Evolutionary conservation across 768 basidiomycete genomes (phyloP).

Genomic region (Podaxis sp.): DNA sequence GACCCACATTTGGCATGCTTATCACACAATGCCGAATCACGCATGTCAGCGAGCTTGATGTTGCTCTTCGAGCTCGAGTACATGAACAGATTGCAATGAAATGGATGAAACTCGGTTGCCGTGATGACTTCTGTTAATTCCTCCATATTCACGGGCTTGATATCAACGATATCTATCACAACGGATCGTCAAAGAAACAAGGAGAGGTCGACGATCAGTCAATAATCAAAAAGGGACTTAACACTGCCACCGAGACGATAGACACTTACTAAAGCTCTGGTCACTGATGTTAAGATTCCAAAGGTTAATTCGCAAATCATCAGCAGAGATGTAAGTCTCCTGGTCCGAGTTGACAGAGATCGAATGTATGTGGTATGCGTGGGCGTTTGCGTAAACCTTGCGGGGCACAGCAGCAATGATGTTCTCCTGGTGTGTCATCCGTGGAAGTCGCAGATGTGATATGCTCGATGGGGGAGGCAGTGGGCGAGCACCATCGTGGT

Average conservation of each 20-base stretch:
- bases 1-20: constrained; percentile 90
- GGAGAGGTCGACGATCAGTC: constrained; percentile 6
- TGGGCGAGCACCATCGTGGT: constrained; percentile 75
- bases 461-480: constrained; percentile 59
- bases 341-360: constrained; percentile 99
- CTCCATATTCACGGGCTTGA: constrained; percentile 99
- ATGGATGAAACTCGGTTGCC: constrained; percentile 98
- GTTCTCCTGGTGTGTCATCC: constrained; percentile 92
- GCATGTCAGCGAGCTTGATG: constrained; percentile 99
- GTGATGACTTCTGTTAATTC: constrained; percentile 99
- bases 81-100: constrained; percentile 98
- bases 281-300: constrained; percentile 99
- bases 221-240: constrained; percentile 16
- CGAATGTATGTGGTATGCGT: constrained; percentile 99
- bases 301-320: constrained; percentile 94
- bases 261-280: constrained; percentile 92
- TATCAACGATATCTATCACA: constrained; percentile 92
- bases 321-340: constrained; percentile 99
- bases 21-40: constrained; percentile 96
- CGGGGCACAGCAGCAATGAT: constrained; percentile 98
- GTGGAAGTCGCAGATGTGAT: constrained; percentile 79
- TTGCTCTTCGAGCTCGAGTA: constrained; percentile 99
- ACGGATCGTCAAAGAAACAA: constrained; percentile 9
- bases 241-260: constrained; percentile 1
- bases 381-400: constrained; percentile 98